Evolutionary conservation across 768 basidiomycete genomes (phyloP).

Genomic region (Tulasnella sp.): DNA sequence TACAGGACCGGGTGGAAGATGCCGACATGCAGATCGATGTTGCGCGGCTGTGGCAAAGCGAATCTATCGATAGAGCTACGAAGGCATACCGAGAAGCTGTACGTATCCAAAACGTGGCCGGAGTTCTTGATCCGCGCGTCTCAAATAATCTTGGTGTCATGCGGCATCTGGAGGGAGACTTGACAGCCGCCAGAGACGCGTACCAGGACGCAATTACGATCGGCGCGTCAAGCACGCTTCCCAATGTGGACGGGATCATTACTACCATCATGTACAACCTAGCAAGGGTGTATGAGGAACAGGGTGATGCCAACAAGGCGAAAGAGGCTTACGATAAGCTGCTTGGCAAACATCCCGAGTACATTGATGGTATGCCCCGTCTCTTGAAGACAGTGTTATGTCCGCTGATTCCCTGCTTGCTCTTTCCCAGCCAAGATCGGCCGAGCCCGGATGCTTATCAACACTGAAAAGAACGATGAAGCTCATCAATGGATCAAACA

Average conservation of each 20-base stretch:
- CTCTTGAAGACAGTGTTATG: background rate
- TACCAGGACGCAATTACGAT: slow-evolving; percentile 68
- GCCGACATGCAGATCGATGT: slow-evolving; percentile 86
- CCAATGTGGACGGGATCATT: slow-evolving; percentile 55
- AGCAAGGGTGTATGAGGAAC: slow-evolving; percentile 82
- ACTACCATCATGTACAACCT: slow-evolving; percentile 87
- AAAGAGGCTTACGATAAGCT: slow-evolving; percentile 82
- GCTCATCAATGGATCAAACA: slow-evolving; percentile 89
- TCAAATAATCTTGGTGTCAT: slow-evolving; percentile 74
- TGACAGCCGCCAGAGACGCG: slow-evolving; percentile 44
- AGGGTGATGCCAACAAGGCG: slow-evolving; percentile 60
- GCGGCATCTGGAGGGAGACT: slow-evolving; percentile 55
- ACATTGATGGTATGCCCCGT: slow-evolving; percentile 68
- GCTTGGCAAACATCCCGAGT: slow-evolving; percentile 85
- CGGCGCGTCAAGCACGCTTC: slow-evolving; percentile 31
- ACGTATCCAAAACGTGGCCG: slow-evolving; percentile 33
- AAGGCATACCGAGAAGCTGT: slow-evolving; percentile 67
- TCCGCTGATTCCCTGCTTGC: background rate
- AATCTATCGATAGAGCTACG: slow-evolving; percentile 60
- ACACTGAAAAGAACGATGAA: slow-evolving; percentile 59
- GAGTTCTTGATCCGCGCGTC: slow-evolving; percentile 49
- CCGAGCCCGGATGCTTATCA: slow-evolving; percentile 68
- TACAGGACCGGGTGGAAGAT: slow-evolving; percentile 37
- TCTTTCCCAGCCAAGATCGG: slow-evolving; percentile 71
- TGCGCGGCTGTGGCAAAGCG: slow-evolving; percentile 78